Evolutionary conservation across 1,284 basidiomycete genomes (phyloP), one percentile per base, ranked within the genome.

Genomic region (Sutorius eximius): DNA sequence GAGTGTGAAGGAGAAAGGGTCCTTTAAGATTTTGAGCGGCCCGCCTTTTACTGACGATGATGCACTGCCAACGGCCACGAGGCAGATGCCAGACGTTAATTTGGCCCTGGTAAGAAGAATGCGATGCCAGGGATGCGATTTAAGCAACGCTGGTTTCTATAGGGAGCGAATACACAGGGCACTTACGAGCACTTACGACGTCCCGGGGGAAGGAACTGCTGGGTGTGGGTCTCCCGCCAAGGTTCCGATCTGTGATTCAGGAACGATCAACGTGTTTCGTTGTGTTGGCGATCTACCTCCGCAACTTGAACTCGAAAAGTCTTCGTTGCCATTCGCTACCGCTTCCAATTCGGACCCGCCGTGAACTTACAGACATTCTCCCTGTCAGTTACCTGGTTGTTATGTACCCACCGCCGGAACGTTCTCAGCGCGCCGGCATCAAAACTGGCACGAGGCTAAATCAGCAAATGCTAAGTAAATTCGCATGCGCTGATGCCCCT

Each of bases 261-360:
- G 61, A 41, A 62, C 63, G 24, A 51, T 48, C 43, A 27, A 32
- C 37, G 6, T 12, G 40, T 29, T 33, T 37, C 45, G 55, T n/a
- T n/a, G n/a, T n/a, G n/a, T 9, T 30, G 27, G 38, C 61, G 64
- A 64, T 62, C 56, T 62, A 57, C 59, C 27, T 49, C 64, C 63
- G 61, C 63, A 24, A 27, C 22, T 30, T n/a, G 13, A 24, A 57
- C 36, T 37, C n/a, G n/a, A 37, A 15, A 40, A 22, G 16, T 27
- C 5, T 47, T n/a, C 58, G 49, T 55, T 48, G 37, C 45, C 30
- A 42, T 27, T 11, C 48, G 24, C 27, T 33, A 27, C 36, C 24
- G 24, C 24, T 27, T 27, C 24, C 24, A 5, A 27, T 27, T 27
- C 24, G 24, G 24, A 27, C 24, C 24, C 24, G 24, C 53, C 45